Percentiles rank a stretch among this genome's conserved stretches.
Conservation (phyloP, 352 stramenopile genomes). For the Phytophthora pistaciae region DNA sequence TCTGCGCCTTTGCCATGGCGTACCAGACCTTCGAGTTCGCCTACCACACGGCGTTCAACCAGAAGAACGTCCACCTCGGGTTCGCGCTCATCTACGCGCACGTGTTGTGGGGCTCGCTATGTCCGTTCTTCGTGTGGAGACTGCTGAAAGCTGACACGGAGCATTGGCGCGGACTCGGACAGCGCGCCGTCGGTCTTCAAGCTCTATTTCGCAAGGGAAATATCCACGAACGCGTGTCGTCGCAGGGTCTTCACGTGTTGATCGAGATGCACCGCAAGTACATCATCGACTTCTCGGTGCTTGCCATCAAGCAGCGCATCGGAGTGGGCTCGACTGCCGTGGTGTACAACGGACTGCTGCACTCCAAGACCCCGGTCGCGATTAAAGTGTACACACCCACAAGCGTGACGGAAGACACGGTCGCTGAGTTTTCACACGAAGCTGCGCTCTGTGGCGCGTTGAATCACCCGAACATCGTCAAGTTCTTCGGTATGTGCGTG, state of each 20-base stretch:
- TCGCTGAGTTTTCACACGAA: constrained; percentile 66
- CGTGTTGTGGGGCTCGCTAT: constrained; percentile 43
- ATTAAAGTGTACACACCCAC: constrained; percentile 72
- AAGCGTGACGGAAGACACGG: constrained; percentile 59
- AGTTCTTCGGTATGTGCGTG: constrained; percentile 68
- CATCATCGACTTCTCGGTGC: constrained; percentile 54
- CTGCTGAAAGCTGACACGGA: constrained; percentile 68
- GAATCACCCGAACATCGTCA: constrained; percentile 67
- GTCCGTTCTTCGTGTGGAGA: constrained; percentile 50
- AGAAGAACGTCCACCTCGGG: constrained; percentile 32
- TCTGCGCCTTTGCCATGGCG: constrained; percentile 44
- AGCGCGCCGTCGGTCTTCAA: constrained; percentile 44
- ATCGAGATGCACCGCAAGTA: constrained; percentile 56
- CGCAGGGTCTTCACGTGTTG: constrained; percentile 58
- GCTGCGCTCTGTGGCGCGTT: constrained; percentile 56
- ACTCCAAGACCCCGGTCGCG: constrained; percentile 54
- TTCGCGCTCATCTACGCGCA: constrained; percentile 43
- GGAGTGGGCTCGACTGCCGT: constrained; percentile 50
- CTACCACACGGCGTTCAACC: constrained; percentile 46
- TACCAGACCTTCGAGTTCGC: constrained; percentile 51
- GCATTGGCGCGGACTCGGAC: constrained; percentile 65
- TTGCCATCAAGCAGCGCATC: constrained; percentile 48
- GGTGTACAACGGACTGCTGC: constrained; percentile 57
- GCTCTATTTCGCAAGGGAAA: constrained; percentile 47
- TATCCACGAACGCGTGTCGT: constrained; percentile 50